Conservation (phyloP, 1,139 yeast genomes). For the Protomyces lactucae-debilis region DNA sequence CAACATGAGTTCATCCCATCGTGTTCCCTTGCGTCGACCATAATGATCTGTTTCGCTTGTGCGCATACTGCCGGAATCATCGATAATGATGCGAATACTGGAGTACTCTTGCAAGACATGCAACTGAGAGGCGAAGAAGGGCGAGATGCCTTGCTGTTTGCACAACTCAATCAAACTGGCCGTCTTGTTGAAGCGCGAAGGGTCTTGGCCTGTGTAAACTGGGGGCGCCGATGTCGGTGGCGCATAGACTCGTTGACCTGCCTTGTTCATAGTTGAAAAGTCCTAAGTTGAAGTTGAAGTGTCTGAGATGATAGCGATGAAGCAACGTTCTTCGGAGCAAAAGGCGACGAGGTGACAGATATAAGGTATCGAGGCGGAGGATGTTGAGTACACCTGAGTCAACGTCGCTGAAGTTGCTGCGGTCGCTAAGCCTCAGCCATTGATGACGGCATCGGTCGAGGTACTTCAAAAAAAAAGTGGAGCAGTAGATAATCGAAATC, state of each 20-base stretch:
- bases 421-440: not conserved
- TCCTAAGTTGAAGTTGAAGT: too few relatives aligned
- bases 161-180: slow-evolving; percentile 9
- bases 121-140: slow-evolving; percentile 20
- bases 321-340: too few relatives aligned
- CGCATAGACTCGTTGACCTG: not conserved
- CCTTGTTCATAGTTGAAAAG: not conserved
- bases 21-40: slow-evolving; percentile 11
- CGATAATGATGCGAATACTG: slow-evolving; percentile 17
- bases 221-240: slow-evolving; percentile 7
- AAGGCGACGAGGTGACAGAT: too few relatives aligned
- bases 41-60: slow-evolving; percentile 14
- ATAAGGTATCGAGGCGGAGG: too few relatives aligned
- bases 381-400: too few relatives aligned
- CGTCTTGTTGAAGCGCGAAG: slow-evolving; percentile 15
- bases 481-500: slow-evolving; percentile 26
- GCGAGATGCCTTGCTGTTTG: slow-evolving; percentile 18
- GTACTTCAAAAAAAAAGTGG: slow-evolving; percentile 8
- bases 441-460: not conserved
- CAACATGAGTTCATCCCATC: slow-evolving; percentile 19
- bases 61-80: slow-evolving; percentile 25
- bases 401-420: too few relatives aligned
- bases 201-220: slow-evolving; percentile 16
- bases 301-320: too few relatives aligned
- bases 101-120: slow-evolving; percentile 19